These are phyloP conservation scores for Glycine latifolia DNA, from an alignment of 306 rosid genomes.

Conservation along the genomic window DNA sequence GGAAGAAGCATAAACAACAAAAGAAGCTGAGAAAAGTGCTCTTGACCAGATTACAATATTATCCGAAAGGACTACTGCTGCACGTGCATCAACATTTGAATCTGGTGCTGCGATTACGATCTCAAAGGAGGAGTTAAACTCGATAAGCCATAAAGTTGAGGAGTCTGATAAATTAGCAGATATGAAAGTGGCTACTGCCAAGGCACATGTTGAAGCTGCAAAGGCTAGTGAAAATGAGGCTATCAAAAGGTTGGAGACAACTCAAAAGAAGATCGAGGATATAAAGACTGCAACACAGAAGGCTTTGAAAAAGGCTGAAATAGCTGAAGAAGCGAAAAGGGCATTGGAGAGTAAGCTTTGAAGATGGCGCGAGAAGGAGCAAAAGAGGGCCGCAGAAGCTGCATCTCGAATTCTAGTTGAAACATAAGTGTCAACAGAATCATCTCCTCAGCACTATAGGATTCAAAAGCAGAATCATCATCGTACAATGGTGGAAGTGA, in stretches of 20 bases:
- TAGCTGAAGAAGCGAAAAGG: slow-evolving; percentile 95
- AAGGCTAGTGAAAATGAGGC: slow-evolving; percentile 94
- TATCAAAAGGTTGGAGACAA: slow-evolving; percentile 68
- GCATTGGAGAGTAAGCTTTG: slow-evolving; percentile 92
- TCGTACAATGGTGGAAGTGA: slow-evolving; percentile 52
- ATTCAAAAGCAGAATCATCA: slow-evolving; percentile 68
- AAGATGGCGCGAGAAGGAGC: slow-evolving; percentile 93
- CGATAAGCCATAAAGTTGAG: slow-evolving; percentile 84
- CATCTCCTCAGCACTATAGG: slow-evolving; percentile 76
- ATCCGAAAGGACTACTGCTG: slow-evolving; percentile 81
- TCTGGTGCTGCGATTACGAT: slow-evolving; percentile 77
- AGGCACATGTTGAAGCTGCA: slow-evolving; percentile 99
- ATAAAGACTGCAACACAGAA: slow-evolving; percentile 76
- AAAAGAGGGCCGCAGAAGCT: slow-evolving; percentile 89
- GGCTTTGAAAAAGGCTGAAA: slow-evolving; percentile 80
- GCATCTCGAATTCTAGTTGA: slow-evolving; percentile 86
- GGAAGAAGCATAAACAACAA: slow-evolving; percentile 89
- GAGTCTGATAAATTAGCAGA: slow-evolving; percentile 86
- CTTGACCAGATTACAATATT: slow-evolving; percentile 78
- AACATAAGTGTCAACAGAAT: slow-evolving; percentile 59
- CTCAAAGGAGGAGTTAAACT: slow-evolving; percentile 83
- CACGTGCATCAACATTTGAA: slow-evolving; percentile 90
- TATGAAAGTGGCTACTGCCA: slow-evolving; percentile 95
- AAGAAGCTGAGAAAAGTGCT: slow-evolving; percentile 80
- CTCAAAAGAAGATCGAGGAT: slow-evolving; percentile 81